These are phyloP conservation scores for Chaetomium cochliodes DNA, from an alignment of 495 filamentous ascomycete species.

Conservation along the genomic window DNA sequence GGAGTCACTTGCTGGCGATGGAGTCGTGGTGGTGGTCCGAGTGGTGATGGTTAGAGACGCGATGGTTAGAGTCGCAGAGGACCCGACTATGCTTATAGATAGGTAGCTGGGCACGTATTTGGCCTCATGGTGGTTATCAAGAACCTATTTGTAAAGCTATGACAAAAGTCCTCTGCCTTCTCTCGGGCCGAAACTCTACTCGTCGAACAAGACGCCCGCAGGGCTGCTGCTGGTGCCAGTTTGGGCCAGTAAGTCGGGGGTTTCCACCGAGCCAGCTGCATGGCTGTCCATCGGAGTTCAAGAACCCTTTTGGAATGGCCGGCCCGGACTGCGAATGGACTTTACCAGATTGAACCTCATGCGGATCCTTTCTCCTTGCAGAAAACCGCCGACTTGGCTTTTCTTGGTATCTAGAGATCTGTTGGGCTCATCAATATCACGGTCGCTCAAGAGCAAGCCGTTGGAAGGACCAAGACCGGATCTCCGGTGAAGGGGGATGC, in stretches of 20 bases:
- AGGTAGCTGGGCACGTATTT: too few relatives aligned
- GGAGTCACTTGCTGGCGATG: background rate
- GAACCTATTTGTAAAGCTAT: background rate
- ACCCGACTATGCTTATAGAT: too few relatives aligned
- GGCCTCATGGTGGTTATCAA: background rate
- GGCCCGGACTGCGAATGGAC: background rate
- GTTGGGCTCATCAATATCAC: background rate
- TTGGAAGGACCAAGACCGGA: background rate
- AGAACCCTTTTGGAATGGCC: background rate
- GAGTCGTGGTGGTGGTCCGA: too few relatives aligned
- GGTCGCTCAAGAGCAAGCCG: background rate
- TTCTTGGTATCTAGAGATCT: conserved; percentile 14
- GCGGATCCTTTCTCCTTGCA: conserved; percentile 19
- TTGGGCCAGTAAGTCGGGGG: background rate
- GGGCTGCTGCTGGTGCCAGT: background rate
- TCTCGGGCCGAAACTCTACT: background rate
- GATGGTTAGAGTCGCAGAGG: too few relatives aligned
- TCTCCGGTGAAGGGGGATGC: background rate
- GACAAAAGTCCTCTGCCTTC: background rate
- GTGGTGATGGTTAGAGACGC: too few relatives aligned
- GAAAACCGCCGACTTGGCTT: conserved; percentile 27
- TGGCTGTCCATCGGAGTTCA: background rate
- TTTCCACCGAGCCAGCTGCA: background rate
- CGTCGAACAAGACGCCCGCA: background rate
- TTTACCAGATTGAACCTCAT: conserved; percentile 15